Base-by-base conservation (phyloP, 1,139 yeast species). In the Keqinozyma sinolaborantium region DNA sequence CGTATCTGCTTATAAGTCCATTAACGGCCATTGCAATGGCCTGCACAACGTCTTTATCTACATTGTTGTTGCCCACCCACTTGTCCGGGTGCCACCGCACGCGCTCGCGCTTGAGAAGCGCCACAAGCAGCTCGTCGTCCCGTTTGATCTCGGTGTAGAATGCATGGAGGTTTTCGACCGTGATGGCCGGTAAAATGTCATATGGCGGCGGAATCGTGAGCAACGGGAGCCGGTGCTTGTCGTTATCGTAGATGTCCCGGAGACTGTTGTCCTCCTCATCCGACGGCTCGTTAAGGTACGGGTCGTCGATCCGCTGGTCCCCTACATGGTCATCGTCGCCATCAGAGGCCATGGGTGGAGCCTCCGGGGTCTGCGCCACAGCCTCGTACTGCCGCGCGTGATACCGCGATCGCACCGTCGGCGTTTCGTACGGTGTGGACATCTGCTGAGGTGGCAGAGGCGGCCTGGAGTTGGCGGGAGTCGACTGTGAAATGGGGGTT, bases 21-120 rank as follows among this genome's bases (percentile, higher is more conserved):
- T 11, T 3, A 14, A 14, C 25, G 6, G 11, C 20, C 11, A n/a
- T n/a, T 11, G 25, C 11, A 14, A 18, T 23, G 11, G 20, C 23
- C n/a, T 23, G 7, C n/a, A 19, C 14, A n/a, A 68, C 43, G 23
- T 41, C 42, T 32, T 57, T 58, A 16, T 66, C 56, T 23, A 60
- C 44, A 18, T 56, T 56, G 39, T 40, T 35, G 29, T 38, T 30
- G 4, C 50, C 50, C 6, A 53, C 45, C 74, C 74, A 67, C 44
- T 68, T 72, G 48, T 81, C 88, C 2, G 88, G 88, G 48, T 81
- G 88, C 87, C 87, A 81, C 38, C 73, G 56, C 3, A 79, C 51
- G 37, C 87, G 47, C 45, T 80, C 87, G 20, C 41, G 46, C 35
- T 68, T 73, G 5, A 78, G 36, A 4, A 72, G 44, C 2, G 53